Base-by-base conservation (phyloP, 192 early-diverging fungal genomes). In the Gonapodya prolifera region DNA sequence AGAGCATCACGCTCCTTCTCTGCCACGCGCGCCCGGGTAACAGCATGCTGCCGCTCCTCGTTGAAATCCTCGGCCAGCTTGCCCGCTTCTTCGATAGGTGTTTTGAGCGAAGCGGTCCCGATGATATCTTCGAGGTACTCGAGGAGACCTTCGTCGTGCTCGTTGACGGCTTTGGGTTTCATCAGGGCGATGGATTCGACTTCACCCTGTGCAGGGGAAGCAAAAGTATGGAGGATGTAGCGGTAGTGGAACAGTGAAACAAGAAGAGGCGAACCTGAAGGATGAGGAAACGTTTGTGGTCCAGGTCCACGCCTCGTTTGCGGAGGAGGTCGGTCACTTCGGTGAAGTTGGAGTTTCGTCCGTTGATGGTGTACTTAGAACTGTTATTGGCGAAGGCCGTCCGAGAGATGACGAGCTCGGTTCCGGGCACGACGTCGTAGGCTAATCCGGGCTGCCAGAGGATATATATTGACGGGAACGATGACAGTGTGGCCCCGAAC, bases 81-180 rank as follows among this genome's bases (percentile, higher is more conserved):
- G 29, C 80, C 87, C 1, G 91, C 86, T 29, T 91, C 85, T 77
- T 94, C 92, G 79, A 99, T 98, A 34, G 87, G 86, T n/a, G 85
- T 85, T 83, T 98, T 97, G 81, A 95, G 98, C 71, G 83, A 83
- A 0, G 92, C 89, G 0, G 96, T 99, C 23, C 98, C 98, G 34
- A 99, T 98, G 70, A 99, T 98, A 81, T 99, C 98, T 82, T 99
- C 98, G 33, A 99, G 84, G 81, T 97, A 99, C 81, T 99, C 98
- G 1, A 99, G 87, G 45, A 99, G 82, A 0, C 96, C 97, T 76
- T 98, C 97, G 75, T 99, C 97, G 80, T 93, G 85, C 32, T 95
- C 96, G 34, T 82, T 94, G 77, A 89, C 89, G 18, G 92, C 96
- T 81, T 97, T 98, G 1, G 96, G 89, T 80, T 98, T 98, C 98